These are phyloP conservation scores for Pestalotiopsis sp. DNA, from an alignment of 2,329 filamentous ascomycete genomes.

Conservation along the genomic window DNA sequence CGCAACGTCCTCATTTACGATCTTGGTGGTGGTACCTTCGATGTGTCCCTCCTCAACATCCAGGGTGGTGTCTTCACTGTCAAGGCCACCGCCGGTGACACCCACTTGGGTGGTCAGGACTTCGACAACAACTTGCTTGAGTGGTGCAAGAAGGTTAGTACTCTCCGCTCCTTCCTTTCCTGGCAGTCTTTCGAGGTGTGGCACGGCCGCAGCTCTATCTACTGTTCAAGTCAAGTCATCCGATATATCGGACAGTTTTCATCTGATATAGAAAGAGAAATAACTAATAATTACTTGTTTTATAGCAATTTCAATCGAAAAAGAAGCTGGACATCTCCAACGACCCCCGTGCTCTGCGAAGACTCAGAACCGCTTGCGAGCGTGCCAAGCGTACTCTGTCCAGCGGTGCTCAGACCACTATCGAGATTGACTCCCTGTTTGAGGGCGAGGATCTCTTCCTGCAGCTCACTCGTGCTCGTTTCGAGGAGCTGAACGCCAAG, in stretches of 20 bases:
- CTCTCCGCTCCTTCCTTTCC: too few relatives aligned
- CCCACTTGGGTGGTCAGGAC: slow-evolving; percentile 92
- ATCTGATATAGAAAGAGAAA: too few relatives aligned
- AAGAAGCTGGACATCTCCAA: slow-evolving; percentile 75
- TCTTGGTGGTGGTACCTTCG: slow-evolving; percentile 99
- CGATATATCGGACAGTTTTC: too few relatives aligned
- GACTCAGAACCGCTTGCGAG: slow-evolving; percentile 97
- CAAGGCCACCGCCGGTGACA: slow-evolving; percentile 97
- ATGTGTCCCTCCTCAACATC: slow-evolving; percentile 99
- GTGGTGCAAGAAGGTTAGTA: slow-evolving; percentile 77
- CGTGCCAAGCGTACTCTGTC: slow-evolving; percentile 99
- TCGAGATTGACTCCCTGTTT: slow-evolving; percentile 98
- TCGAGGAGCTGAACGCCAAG: slow-evolving; percentile 97
- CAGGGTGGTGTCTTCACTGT: slow-evolving; percentile 99
- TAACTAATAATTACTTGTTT: too few relatives aligned
- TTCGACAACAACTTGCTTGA: slow-evolving; percentile 97
- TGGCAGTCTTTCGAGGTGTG: too few relatives aligned
- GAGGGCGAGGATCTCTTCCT: slow-evolving; percentile 98
- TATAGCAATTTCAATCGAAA: slow-evolving; percentile 44
- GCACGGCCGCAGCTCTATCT: too few relatives aligned
- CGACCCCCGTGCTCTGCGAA: slow-evolving; percentile 90
- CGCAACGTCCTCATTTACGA: slow-evolving; percentile 99
- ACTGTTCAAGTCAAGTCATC: too few relatives aligned
- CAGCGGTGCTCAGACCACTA: slow-evolving; percentile 94
- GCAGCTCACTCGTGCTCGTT: slow-evolving; percentile 96